Evolutionary conservation across 495 filamentous ascomycete genomes (phyloP).

Genomic region (Friedmanniomyces endolithicus): DNA sequence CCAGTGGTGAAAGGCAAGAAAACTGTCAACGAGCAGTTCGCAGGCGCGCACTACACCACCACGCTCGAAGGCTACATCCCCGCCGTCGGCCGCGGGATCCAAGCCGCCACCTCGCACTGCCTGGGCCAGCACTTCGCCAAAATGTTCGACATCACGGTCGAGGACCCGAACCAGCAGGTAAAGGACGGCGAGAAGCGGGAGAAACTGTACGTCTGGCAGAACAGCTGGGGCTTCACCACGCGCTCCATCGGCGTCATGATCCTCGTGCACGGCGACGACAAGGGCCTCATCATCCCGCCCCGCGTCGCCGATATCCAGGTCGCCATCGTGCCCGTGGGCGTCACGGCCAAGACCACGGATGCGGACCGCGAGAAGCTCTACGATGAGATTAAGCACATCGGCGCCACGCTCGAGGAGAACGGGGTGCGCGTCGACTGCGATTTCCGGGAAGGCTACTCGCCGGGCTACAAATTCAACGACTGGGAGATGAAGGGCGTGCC

Average conservation of each 20-base stretch:
- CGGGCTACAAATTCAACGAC: conserved; percentile 96
- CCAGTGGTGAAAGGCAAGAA: conserved; percentile 85
- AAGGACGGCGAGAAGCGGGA: conserved; percentile 48
- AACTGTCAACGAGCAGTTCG: conserved; percentile 92
- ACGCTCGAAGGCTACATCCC: conserved; percentile 94
- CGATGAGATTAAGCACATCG: conserved; percentile 56
- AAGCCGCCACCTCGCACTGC: conserved; percentile 87
- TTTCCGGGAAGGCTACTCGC: conserved; percentile 72
- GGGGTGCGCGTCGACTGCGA: conserved; percentile 50
- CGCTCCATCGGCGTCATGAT: conserved; percentile 95
- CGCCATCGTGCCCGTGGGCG: conserved; percentile 83
- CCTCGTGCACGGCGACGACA: conserved; percentile 92
- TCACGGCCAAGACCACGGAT: conserved; percentile 70
- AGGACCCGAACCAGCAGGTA: conserved; percentile 69
- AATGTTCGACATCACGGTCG: conserved; percentile 96
- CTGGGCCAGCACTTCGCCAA: conserved; percentile 95
- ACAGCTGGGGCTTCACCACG: conserved; percentile 95
- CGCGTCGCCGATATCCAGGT: conserved; percentile 75
- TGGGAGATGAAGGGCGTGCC: conserved; percentile 93
- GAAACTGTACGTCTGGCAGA: conserved; percentile 83
- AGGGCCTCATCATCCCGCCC: conserved; percentile 83
- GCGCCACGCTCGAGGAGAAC: conserved; percentile 35
- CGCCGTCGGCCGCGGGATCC: conserved; percentile 86
- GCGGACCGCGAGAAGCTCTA: conserved; percentile 63
- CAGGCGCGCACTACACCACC: conserved; percentile 88